These are phyloP conservation scores for Diatrype stigma DNA, from an alignment of 2,329 filamentous ascomycete genomes.

Conservation along the genomic window DNA sequence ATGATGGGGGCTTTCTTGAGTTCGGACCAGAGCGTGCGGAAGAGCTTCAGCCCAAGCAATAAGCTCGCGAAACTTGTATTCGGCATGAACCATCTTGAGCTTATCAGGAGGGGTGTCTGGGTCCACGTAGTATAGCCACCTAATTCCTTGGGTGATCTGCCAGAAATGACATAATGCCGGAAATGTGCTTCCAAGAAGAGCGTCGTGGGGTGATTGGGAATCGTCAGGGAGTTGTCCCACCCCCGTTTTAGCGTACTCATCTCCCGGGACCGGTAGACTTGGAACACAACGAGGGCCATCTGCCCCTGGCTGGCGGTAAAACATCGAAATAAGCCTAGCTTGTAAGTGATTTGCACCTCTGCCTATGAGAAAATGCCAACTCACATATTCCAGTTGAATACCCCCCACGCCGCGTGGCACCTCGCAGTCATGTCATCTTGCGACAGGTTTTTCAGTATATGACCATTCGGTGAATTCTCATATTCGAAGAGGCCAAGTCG, in stretches of 20 bases:
- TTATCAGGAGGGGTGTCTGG: conserved; percentile 8
- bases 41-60: conserved; percentile 33
- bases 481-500: conserved; percentile 27
- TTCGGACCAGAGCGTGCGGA: conserved; percentile 20
- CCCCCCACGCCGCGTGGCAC: conserved; percentile 28
- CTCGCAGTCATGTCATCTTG: conserved; percentile 9
- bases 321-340: conserved; percentile 25
- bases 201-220: conserved; percentile 8
- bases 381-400: conserved; percentile 36
- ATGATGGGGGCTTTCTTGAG: conserved; percentile 27
- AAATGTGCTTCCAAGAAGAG: conserved; percentile 21
- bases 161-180: conserved; percentile 32
- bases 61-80: conserved; percentile 35
- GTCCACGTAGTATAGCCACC: conserved; percentile 24
- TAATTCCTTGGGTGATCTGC: conserved; percentile 31
- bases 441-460: conserved; percentile 8
- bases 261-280: conserved; percentile 17
- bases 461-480: not conserved
- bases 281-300: conserved; percentile 19
- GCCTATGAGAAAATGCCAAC: conserved; percentile 5
- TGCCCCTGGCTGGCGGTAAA: conserved; percentile 30
- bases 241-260: not conserved
- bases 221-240: not conserved
- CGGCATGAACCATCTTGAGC: conserved; percentile 24
- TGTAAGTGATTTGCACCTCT: not conserved